Conservation (phyloP, 2,329 filamentous ascomycete genomes). For the Paraphoma sp. region DNA sequence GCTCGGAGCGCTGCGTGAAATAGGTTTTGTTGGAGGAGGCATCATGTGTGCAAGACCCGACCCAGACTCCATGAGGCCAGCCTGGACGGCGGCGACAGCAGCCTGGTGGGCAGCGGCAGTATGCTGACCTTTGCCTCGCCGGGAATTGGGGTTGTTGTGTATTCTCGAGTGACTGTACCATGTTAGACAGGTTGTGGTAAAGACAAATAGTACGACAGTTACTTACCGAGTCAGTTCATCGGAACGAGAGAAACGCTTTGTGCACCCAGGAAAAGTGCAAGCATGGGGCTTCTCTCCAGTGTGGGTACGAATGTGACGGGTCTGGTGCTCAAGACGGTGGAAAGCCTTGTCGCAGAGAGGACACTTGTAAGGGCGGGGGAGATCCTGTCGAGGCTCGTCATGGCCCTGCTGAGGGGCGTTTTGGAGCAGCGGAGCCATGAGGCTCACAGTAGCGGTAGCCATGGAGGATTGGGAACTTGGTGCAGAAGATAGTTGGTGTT, state of each 20-base stretch:
- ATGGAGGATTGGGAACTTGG: slow-evolving; percentile 30
- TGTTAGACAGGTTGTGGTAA: slow-evolving; percentile 10
- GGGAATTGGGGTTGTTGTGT: slow-evolving; percentile 98
- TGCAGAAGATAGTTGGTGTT: slow-evolving; percentile 17
- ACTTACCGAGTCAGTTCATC: slow-evolving; percentile 78
- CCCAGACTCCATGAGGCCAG: slow-evolving; percentile 59
- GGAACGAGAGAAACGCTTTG: slow-evolving; percentile 94
- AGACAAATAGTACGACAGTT: background rate
- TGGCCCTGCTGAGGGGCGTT: slow-evolving; percentile 54
- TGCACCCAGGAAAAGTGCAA: slow-evolving; percentile 94
- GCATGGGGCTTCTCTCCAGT: slow-evolving; percentile 98
- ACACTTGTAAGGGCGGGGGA: slow-evolving; percentile 97
- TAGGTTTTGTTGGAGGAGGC: slow-evolving; percentile 75
- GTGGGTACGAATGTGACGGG: slow-evolving; percentile 90
- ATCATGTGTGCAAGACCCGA: slow-evolving; percentile 69
- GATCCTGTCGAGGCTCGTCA: slow-evolving; percentile 74
- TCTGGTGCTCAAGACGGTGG: slow-evolving; percentile 95
- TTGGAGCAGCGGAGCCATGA: slow-evolving; percentile 65
- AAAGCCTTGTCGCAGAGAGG: slow-evolving; percentile 98
- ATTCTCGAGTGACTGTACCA: slow-evolving; percentile 85
- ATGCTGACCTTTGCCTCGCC: slow-evolving; percentile 84
- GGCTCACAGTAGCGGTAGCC: slow-evolving; percentile 56
- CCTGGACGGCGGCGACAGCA: slow-evolving; percentile 59
- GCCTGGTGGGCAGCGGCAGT: slow-evolving; percentile 63
- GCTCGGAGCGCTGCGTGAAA: slow-evolving; percentile 85